Conservation (phyloP, 2,329 filamentous ascomycete species). For the Penicillium frequentans region DNA sequence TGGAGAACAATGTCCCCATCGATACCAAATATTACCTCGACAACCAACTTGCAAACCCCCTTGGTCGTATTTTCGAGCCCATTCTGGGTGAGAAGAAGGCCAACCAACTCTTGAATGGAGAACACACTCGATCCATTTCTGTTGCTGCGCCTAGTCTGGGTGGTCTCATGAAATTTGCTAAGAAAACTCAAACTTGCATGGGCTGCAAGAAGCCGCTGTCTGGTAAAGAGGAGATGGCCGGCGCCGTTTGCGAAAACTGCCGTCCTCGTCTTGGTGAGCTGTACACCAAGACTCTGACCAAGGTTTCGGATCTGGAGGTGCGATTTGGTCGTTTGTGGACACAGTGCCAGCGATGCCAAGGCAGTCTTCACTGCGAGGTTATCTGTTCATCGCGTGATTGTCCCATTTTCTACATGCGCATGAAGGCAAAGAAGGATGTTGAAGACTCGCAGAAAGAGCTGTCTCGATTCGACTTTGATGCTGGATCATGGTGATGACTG, state of each 20-base stretch:
- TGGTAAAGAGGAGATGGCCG: slow-evolving; percentile 73
- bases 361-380: slow-evolving; percentile 96
- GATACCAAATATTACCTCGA: slow-evolving; percentile 99
- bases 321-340: slow-evolving; percentile 93
- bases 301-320: slow-evolving; percentile 89
- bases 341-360: slow-evolving; percentile 96
- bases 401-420: slow-evolving; percentile 99
- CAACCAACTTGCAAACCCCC: slow-evolving; percentile 93
- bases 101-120: slow-evolving; percentile 79
- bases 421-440: slow-evolving; percentile 99
- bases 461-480: slow-evolving; percentile 82
- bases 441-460: slow-evolving; percentile 93
- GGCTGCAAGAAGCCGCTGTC: slow-evolving; percentile 96
- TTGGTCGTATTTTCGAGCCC: slow-evolving; percentile 94
- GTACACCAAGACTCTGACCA: slow-evolving; percentile 86
- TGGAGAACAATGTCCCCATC: slow-evolving; percentile 96
- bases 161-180: slow-evolving; percentile 96
- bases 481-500: slow-evolving; percentile 61
- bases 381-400: slow-evolving; percentile 97
- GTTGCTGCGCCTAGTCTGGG: slow-evolving; percentile 89
- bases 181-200: slow-evolving; percentile 98
- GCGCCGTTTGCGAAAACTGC: slow-evolving; percentile 87
- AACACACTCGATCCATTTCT: slow-evolving; percentile 91
- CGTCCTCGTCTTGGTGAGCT: slow-evolving; percentile 83
- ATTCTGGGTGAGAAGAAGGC: slow-evolving; percentile 94